Base-by-base conservation (phyloP, 495 filamentous ascomycete genomes). In the Penicillium parvum region DNA sequence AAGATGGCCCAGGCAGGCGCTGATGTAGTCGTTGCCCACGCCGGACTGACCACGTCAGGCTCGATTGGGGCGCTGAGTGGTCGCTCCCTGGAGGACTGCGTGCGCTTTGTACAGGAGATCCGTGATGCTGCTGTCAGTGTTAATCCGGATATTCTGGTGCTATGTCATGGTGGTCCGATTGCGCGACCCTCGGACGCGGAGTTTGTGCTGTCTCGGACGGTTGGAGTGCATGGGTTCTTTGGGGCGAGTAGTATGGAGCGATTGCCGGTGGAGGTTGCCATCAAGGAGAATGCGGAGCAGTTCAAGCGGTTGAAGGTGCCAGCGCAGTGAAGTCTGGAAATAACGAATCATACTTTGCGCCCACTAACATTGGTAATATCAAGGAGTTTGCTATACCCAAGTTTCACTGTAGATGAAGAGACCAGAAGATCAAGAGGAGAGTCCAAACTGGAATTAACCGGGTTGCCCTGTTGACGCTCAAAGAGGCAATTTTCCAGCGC, bases 161-260 rank as follows among this genome's bases (percentile, higher is more conserved):
- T 88, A 32, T 85, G 82, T 44, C 82, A 86, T 61, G 83, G 83
- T 0, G 83, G 82, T 1, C 82, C 82, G 3, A 77, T 86, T 50
- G 80, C 81, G 10, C 66, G 64, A 32, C 76, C 77, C 0, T 57
- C 75, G 28, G 82, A 87, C 65, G 81, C 82, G 1, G 61, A 72
- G 55, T 84, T 75, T 60, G 75, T 87, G 19, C 56, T 87, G 1
- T 62, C 63, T 30, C 58, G 74, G 49, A 79, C 74, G 7, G 68
- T 66, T 26, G 81, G 82, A 1, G 66, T 85, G 15, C 81, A 86
- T 64, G 82, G 82, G 3, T 86, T 87, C 50, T 86, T 77, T 61
- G 83, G 83, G 0, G 83, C 83, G 18, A 84, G 80, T 45, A 81
- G 76, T 46, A 82, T 87, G 76, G 83, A 86, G 66, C 66, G 82